These are phyloP conservation scores for Pseudogymnoascus sp. DNA, from an alignment of 2,329 filamentous ascomycete genomes.

Conservation along the genomic window DNA sequence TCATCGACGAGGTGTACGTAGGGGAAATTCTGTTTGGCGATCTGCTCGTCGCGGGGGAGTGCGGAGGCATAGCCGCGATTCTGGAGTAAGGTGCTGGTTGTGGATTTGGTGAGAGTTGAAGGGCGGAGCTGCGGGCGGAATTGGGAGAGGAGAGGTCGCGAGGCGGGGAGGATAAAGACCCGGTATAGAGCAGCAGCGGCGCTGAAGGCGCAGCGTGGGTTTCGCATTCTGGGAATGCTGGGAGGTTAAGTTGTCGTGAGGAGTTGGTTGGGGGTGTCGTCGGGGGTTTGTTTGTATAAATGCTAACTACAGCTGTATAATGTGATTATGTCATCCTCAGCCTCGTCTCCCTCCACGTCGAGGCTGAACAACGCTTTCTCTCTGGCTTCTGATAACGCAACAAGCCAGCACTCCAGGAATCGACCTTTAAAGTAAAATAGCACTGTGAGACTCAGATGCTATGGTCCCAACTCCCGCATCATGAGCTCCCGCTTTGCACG, in stretches of 20 bases:
- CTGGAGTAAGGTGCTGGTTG: neutral
- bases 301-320: too few relatives aligned
- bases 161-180: slow-evolving; percentile 37
- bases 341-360: neutral
- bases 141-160: slow-evolving; percentile 21
- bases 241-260: neutral
- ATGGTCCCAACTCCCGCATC: neutral
- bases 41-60: slow-evolving; percentile 40
- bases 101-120: slow-evolving; percentile 10
- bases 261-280: neutral
- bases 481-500: neutral
- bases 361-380: neutral
- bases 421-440: neutral
- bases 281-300: neutral
- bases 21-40: slow-evolving; percentile 30
- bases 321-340: slow-evolving; percentile 4
- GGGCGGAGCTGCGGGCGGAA: slow-evolving; percentile 16
- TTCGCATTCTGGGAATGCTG: slow-evolving; percentile 20
- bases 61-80: slow-evolving; percentile 14
- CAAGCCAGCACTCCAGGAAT: neutral
- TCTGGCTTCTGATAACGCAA: neutral
- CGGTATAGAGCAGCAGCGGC: slow-evolving; percentile 39
- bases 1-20: slow-evolving; percentile 37
- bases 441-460: neutral
- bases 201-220: slow-evolving; percentile 31